Evolutionary conservation across 805 yeast species (phyloP), one percentile per base, ranked within the genome.

Genomic region (Metschnikowia aberdeeniae): DNA sequence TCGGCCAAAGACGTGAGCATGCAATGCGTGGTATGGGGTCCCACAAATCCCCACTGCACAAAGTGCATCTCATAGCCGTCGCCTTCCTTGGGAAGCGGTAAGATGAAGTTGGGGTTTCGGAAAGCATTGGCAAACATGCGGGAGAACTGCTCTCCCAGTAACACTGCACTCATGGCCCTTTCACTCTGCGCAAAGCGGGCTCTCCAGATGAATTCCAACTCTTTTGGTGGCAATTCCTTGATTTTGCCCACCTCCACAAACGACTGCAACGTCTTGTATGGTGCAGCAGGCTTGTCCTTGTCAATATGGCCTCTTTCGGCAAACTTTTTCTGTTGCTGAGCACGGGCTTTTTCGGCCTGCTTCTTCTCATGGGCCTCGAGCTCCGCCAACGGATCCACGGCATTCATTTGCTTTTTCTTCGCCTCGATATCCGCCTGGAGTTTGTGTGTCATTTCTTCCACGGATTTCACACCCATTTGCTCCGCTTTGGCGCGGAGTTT

Each of bases 41-140:
- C 96, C 11, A 85, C 90, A 62, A 89, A 87, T 14, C 81, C 75
- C 99, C 99, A 93, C 67, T 93, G 98, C 19, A 90, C 80, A 62
- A 85, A 89, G 60, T 93, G 97, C 67, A 93, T 75, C 66, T 93
- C 99, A 58, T 72, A 67, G 47, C 81, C 82, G 22, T 67, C 68
- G 10, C 53, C 59, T 14, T 71, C 80, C 54, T 83, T 80, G 5
- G 97, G 96, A 44, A 93, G 67, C 0, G 99, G 99, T 20, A 93
- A 73, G n/a, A 93, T 84, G 65, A 93, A 93, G 29, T 80, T 75
- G 19, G 97, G 96, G 60, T 84, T 80, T 49, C 70, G 72, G 58
- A 82, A 79, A 0, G 96, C 96, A 48, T 76, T 78, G 33, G 72
- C 65, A 54, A 76, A 74, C 59, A 93, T 73, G 34, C 70, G 73